Conservation (phyloP, 2,329 filamentous ascomycete genomes). For the Cordyceps cicadae region DNA sequence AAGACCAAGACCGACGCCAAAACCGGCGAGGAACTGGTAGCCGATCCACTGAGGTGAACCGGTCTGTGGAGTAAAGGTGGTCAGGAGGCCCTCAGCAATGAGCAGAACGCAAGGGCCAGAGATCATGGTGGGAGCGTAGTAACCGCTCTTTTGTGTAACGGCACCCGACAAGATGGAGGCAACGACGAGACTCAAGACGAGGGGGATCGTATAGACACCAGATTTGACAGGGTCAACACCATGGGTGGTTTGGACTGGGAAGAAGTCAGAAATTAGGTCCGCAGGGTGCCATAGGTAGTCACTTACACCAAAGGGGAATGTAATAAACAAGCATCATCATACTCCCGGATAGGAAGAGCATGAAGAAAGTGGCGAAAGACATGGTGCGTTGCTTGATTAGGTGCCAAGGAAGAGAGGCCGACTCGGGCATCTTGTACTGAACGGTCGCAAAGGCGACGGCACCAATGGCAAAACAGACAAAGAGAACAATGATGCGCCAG, state of each 20-base stretch:
- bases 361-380: conserved; percentile 36
- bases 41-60: conserved; percentile 47
- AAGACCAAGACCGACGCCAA: conserved; percentile 51
- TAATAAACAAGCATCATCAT: conserved; percentile 50
- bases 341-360: conserved; percentile 38
- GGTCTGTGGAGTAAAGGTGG: conserved; percentile 42
- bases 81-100: conserved; percentile 48
- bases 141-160: conserved; percentile 45
- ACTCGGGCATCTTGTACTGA: conserved; percentile 45
- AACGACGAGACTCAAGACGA: conserved; percentile 47
- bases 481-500: conserved; percentile 45
- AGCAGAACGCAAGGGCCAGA: conserved; percentile 40
- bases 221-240: conserved; percentile 44
- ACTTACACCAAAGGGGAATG: conserved; percentile 47
- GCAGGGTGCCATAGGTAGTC: background rate
- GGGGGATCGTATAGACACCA: conserved; percentile 48
- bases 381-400: conserved; percentile 50
- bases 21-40: conserved; percentile 50
- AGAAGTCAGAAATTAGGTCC: background rate
- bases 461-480: conserved; percentile 41
- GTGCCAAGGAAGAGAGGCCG: conserved; percentile 47
- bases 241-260: conserved; percentile 47
- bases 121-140: conserved; percentile 52
- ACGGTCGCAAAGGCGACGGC: conserved; percentile 40
- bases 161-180: conserved; percentile 41